Conservation (phyloP, 306 rosid genomes). For the Quercus gilva region DNA sequence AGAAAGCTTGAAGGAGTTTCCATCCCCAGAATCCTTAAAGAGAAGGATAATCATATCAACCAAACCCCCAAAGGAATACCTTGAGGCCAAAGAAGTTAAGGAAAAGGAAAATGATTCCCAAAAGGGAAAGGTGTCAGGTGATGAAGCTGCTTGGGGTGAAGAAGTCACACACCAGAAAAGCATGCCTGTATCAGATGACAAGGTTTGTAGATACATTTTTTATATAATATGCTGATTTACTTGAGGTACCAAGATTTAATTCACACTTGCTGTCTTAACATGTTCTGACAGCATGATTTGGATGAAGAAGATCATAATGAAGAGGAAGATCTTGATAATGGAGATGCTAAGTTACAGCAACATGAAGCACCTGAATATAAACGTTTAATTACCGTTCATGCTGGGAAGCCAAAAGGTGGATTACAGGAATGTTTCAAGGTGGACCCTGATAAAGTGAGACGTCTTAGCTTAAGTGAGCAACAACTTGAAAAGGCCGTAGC, state of each 20-base stretch:
- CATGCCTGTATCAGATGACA: slow-evolving; percentile 38
- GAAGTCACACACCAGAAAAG: slow-evolving; percentile 60
- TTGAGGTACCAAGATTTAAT: background rate
- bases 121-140: slow-evolving; percentile 41
- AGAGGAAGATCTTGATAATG: slow-evolving; percentile 50
- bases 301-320: slow-evolving; percentile 44
- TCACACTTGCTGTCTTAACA: slow-evolving; percentile 18
- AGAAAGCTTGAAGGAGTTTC: slow-evolving; percentile 78
- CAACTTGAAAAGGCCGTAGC: slow-evolving; percentile 72
- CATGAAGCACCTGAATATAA: slow-evolving; percentile 70
- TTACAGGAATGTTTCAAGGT: slow-evolving; percentile 64
- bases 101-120: slow-evolving; percentile 47
- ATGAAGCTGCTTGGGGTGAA: slow-evolving; percentile 84
- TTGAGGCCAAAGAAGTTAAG: slow-evolving; percentile 55
- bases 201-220: slow-evolving; percentile 47
- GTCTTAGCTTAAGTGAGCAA: slow-evolving; percentile 96
- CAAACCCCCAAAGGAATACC: slow-evolving; percentile 98
- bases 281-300: slow-evolving; percentile 37
- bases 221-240: slow-evolving; percentile 12
- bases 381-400: slow-evolving; percentile 86
- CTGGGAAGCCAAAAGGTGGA: slow-evolving; percentile 98
- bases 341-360: slow-evolving; percentile 42
- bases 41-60: slow-evolving; percentile 83
- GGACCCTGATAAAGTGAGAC: slow-evolving; percentile 84
- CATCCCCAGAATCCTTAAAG: slow-evolving; percentile 86